These are phyloP conservation scores for Ramaria sp. DNA, from an alignment of 768 basidiomycete species.

Conservation along the genomic window DNA sequence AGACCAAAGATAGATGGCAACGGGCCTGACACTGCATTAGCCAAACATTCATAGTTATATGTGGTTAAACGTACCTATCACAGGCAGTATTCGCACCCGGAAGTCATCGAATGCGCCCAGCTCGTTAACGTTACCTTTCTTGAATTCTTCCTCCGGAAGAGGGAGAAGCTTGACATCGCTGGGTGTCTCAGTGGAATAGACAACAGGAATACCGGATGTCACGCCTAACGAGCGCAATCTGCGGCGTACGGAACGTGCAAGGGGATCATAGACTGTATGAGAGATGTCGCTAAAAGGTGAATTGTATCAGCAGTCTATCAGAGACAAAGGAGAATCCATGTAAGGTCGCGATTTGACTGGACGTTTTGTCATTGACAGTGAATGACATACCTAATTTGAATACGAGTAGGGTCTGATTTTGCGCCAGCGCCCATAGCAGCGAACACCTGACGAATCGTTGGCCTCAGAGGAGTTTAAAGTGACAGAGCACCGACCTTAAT, in stretches of 20 bases:
- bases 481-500: conserved; percentile 50
- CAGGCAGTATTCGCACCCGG: conserved; percentile 86
- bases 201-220: conserved; percentile 66
- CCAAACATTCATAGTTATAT: background rate
- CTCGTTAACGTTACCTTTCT: conserved; percentile 82
- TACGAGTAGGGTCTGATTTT: conserved; percentile 87
- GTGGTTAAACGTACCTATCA: conserved; percentile 51
- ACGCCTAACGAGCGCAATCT: conserved; percentile 57
- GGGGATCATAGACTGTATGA: conserved; percentile 83
- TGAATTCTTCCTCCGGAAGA: conserved; percentile 83
- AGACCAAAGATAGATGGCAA: conserved; percentile 88
- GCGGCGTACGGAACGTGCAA: conserved; percentile 82
- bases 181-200: conserved; percentile 93
- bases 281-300: conserved; percentile 63
- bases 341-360: no score
- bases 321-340: background rate
- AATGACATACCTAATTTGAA: conserved; percentile 56
- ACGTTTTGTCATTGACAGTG: background rate
- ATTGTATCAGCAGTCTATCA: background rate
- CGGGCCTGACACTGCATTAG: conserved; percentile 36
- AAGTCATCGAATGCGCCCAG: conserved; percentile 88
- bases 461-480: background rate
- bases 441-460: conserved; percentile 49
- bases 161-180: conserved; percentile 77
- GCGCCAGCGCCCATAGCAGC: conserved; percentile 96